Evolutionary conservation across 805 yeast species (phyloP), one percentile per base, ranked within the genome.

Genomic region (Priceomyces melissophilus): DNA sequence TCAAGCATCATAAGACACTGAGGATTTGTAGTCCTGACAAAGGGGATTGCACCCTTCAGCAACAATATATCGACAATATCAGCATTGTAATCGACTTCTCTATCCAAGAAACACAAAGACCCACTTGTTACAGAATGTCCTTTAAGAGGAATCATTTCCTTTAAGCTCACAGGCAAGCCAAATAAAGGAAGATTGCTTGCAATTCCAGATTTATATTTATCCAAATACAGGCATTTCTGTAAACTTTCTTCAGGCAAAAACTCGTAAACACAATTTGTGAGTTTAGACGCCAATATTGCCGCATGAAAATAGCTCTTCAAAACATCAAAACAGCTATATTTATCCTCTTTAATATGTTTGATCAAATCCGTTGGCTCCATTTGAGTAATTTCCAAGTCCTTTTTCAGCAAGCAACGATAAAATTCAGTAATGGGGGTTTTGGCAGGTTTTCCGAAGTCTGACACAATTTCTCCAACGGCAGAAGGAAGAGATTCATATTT

Each of bases 21-120:
- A 1, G 82, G 80, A 28, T 67, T 75, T 43, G 69, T 75, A 3
- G 85, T 81, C 53, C 79, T 78, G 35, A 69, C 73, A 46, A 70
- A 73, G 39, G 78, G 67, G 2, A 80, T 69, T 1, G 81, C 83
- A 26, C 85, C 85, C 8, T 27, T 35, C 1, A 40, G 30, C 5
- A 41, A 28, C 12, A 55, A 43, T 26, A 45, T 42, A 13, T 48
- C 41, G 16, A 47, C 51, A 4, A 46, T 42, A 17, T 49, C 52
- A 8, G 54, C 57, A 37, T 51, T 38, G 38, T 47, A 52, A 26
- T 52, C 60, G 8, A 51, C 49, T 10, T 48, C 40, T 17, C 35
- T 12, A 23, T 28, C 40, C 16, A 52, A 39, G 30, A 42, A 47
- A 34, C 53, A 46, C 16, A 47, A 43, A 1, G 54, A 49, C 2